phyloP scores from a whole-genome alignment of 805 yeast species.

The Wickerhamomyces canadensis region DNA sequence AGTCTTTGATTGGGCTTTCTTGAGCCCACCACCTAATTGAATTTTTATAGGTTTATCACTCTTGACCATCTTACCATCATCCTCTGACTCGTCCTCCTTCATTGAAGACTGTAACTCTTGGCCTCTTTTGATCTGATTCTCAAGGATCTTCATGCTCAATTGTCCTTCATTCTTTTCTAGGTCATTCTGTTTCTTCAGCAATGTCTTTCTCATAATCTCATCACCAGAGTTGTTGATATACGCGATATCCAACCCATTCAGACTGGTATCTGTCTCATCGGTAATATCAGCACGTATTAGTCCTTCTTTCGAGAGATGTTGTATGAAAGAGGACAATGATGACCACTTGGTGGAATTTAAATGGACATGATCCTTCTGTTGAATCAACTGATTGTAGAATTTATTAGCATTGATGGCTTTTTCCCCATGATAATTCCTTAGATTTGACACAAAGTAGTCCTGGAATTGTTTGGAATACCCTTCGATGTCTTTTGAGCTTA shows the following conservation, averaged over 20 bases:
- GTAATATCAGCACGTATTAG: constrained; percentile 42
- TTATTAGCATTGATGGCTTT: constrained; percentile 74
- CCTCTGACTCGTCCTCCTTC: constrained; percentile 1
- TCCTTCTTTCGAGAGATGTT: constrained; percentile 52
- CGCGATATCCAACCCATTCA: constrained; percentile 38
- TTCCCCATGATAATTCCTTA: constrained; percentile 73
- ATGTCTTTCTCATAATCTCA: constrained; percentile 36
- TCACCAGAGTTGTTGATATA: constrained; percentile 53
- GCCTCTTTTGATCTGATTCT: constrained; percentile 49
- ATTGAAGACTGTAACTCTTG: constrained; percentile 1
- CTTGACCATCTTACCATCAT: not conserved
- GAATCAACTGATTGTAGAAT: constrained; percentile 86
- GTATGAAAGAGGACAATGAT: constrained; percentile 62
- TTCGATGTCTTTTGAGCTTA: constrained; percentile 45
- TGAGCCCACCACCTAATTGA: constrained; percentile 11
- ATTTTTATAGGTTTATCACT: constrained; percentile 9
- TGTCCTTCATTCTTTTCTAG: constrained; percentile 41
- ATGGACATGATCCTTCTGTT: constrained; percentile 79
- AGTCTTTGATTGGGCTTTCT: constrained; percentile 6
- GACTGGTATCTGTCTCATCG: constrained; percentile 27
- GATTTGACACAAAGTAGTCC: constrained; percentile 54
- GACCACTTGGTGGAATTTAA: constrained; percentile 85
- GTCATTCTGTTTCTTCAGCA: constrained; percentile 30
- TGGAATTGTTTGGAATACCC: constrained; percentile 58
- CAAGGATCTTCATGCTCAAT: constrained; percentile 35